Conservation (phyloP, 1,284 basidiomycete species). For the Kalmanozyma brasiliensis region DNA sequence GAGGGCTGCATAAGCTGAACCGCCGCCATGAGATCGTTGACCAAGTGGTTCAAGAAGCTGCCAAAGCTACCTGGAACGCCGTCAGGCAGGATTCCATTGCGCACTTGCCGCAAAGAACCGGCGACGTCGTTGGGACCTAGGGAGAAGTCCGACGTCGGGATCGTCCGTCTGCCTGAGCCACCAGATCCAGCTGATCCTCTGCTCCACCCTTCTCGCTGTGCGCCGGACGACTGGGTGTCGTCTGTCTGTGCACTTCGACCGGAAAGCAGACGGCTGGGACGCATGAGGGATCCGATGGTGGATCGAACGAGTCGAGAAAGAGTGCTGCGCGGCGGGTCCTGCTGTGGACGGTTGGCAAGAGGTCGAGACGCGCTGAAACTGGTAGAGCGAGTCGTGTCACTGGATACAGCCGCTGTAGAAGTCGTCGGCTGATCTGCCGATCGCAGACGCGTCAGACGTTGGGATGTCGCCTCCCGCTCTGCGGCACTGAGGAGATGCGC, state of each 20-base stretch:
- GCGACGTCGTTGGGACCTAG: slow-evolving; percentile 46
- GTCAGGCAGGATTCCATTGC: slow-evolving; percentile 46
- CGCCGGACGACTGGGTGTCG: neutral
- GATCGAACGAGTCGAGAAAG: slow-evolving; percentile 35
- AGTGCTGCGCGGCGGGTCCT: slow-evolving; percentile 13
- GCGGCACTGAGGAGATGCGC: slow-evolving; percentile 30
- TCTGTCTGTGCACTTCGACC: slow-evolving; percentile 7
- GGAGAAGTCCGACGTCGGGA: slow-evolving; percentile 24
- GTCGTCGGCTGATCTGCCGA: slow-evolving; percentile 11
- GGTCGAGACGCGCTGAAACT: slow-evolving; percentile 9
- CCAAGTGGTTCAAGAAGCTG: slow-evolving; percentile 56
- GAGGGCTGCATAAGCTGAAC: slow-evolving; percentile 47
- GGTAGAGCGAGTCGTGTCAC: slow-evolving; percentile 7
- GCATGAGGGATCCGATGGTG: slow-evolving; percentile 28
- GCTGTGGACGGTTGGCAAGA: slow-evolving; percentile 4
- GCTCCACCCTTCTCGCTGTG: slow-evolving; percentile 9
- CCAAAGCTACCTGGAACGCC: slow-evolving; percentile 60
- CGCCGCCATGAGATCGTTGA: slow-evolving; percentile 55
- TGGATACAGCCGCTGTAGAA: neutral
- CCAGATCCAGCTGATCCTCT: neutral
- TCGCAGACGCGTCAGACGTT: slow-evolving; percentile 11
- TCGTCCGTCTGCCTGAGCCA: neutral
- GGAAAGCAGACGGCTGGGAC: slow-evolving; percentile 32
- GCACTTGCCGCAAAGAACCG: slow-evolving; percentile 46
- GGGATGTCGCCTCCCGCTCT: slow-evolving; percentile 28